phyloP scores from a whole-genome alignment of 805 yeast species.

The Candida broadrunensis region DNA sequence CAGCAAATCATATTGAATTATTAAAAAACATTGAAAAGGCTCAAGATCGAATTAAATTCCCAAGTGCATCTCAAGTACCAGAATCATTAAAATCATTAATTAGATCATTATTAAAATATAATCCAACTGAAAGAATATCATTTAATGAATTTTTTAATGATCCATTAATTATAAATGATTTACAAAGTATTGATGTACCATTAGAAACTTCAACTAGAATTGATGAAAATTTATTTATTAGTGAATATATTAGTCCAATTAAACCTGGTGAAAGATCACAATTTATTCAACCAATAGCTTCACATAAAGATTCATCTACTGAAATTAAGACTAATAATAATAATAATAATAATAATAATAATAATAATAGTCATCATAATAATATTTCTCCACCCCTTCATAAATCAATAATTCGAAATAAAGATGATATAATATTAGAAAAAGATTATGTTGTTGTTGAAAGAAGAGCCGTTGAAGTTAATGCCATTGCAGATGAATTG shows the following conservation, averaged over 20 bases:
- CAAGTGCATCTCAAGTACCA: conserved; percentile 62
- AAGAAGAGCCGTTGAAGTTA: conserved; percentile 91
- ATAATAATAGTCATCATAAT: conserved; percentile 17
- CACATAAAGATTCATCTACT: background rate
- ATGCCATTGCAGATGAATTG: conserved; percentile 91
- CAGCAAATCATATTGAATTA: conserved; percentile 88
- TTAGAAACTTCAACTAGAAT: conserved; percentile 58
- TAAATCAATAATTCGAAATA: conserved; percentile 8
- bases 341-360: conserved; percentile 40
- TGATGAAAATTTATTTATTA: conserved; percentile 78
- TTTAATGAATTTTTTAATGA: conserved; percentile 84
- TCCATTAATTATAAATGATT: conserved; percentile 57
- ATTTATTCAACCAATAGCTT: conserved; percentile 13
- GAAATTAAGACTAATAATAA: conserved; percentile 33
- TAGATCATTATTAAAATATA: conserved; percentile 71
- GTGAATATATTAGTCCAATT: conserved; percentile 66
- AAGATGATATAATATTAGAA: conserved; percentile 56
- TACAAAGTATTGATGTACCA: conserved; percentile 53
- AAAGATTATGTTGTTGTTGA: conserved; percentile 93
- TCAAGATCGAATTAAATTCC: conserved; percentile 76
- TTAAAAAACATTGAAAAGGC: conserved; percentile 80
- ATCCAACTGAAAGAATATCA: conserved; percentile 84
- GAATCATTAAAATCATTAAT: conserved; percentile 68
- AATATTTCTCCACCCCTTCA: too few relatives aligned
- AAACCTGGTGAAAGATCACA: conserved; percentile 18